Base-by-base conservation (phyloP, 805 yeast species). In the Lachancea sp. region DNA sequence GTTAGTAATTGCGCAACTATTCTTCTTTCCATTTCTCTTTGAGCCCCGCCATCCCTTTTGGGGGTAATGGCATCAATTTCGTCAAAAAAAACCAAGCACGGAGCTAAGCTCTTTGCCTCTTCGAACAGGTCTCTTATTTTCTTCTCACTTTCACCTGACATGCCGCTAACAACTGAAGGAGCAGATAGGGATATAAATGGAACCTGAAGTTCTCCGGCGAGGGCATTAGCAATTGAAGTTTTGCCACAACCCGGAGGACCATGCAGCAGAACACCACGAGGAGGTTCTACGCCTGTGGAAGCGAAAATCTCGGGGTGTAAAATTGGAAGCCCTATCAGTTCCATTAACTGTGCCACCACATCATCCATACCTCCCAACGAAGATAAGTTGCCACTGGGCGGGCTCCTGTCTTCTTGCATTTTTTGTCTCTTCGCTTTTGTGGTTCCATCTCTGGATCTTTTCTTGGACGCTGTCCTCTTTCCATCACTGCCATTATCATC, bases 171-270 rank as follows among this genome's bases (percentile, higher is more conserved):
- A 7, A 92, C 86, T 2, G 95, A 82, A 1, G 98, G 98, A 0
- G 98, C 97, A 20, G 95, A 83, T 1, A 92, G 72, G 33, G 83
- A 81, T 13, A 92, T 77, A 56, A 92, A 92, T 0, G 97, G 96
- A 0, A 92, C 96, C 50, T 87, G 83, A 23, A 92, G 70, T 56
- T 90, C 96, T 21, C 96, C 96, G 1, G 98, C 98, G 17, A 92
- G 67, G 0, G 97, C 96, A 61, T 88, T 88, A 3, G 98, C 98
- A 40, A 92, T 80, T 31, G 96, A 82, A 0, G 98, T 92, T 55
- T 92, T 92, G 60, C 98, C 98, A 69, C 98, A 92, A 12, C 98
- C 98, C 2, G 97, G 98, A 0, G 98, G 98, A 0, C 98, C 98
- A 61, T 89, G 95, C n/a, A 92, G 64, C 22, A 92, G 61, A 1